These are phyloP conservation scores for Penicillium pancosmium DNA, from an alignment of 495 filamentous ascomycete species.

Conservation along the genomic window DNA sequence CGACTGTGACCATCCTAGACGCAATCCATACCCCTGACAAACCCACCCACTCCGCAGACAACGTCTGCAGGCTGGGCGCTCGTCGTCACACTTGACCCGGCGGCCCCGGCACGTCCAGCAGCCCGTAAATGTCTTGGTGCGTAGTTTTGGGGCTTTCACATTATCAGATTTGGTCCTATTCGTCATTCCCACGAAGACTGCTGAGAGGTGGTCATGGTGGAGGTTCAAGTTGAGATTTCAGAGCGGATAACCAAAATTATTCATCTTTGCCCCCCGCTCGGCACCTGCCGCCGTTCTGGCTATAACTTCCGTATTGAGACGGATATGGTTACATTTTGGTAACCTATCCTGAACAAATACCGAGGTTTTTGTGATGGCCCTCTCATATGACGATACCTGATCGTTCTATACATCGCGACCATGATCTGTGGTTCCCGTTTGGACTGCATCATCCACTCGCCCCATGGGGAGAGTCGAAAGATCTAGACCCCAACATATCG, in stretches of 20 bases:
- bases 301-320: neutral
- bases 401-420: too few species aligned
- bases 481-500: too few species aligned
- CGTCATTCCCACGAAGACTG: constrained; percentile 23
- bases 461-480: too few species aligned
- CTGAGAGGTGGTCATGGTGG: constrained; percentile 6
- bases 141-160: constrained; percentile 22
- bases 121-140: constrained; percentile 33
- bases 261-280: constrained; percentile 19
- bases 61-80: constrained; percentile 39
- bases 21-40: constrained; percentile 45
- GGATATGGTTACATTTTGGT: too few species aligned
- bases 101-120: constrained; percentile 39
- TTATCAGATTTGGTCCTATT: constrained; percentile 12
- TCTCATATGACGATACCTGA: too few species aligned
- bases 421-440: too few species aligned
- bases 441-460: too few species aligned
- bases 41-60: constrained; percentile 41
- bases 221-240: constrained; percentile 2
- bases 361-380: too few species aligned
- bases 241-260: constrained; percentile 7
- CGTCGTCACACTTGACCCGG: constrained; percentile 49
- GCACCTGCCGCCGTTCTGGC: constrained; percentile 17
- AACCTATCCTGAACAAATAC: too few species aligned
- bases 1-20: constrained; percentile 28